Conservation (phyloP, 257 asterid genomes). For the Petrea volubilis region DNA sequence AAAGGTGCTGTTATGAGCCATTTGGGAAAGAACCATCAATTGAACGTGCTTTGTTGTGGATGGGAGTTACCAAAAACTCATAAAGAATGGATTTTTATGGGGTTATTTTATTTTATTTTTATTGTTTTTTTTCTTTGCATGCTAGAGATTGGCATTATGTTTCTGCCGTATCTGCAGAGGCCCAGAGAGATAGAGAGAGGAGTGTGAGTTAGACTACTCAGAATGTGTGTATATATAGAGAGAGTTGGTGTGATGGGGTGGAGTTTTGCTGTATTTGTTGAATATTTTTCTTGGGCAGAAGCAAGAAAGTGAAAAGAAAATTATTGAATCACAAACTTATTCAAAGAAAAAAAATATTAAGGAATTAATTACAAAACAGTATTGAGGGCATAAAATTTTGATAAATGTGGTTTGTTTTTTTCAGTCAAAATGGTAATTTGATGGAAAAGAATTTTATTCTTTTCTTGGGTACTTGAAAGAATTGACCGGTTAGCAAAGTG, state of each 20-base stretch:
- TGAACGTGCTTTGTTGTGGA: constrained; percentile 26
- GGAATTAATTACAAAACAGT: not conserved
- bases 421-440: constrained; percentile 19
- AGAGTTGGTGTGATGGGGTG: not conserved
- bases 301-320: not conserved
- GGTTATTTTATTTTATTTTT: not conserved
- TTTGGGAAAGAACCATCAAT: constrained; percentile 32
- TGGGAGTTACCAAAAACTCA: constrained; percentile 24
- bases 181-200: constrained; percentile 19
- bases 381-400: not conserved
- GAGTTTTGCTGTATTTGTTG: too few relatives aligned
- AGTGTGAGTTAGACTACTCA: constrained; percentile 23
- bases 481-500: constrained; percentile 22
- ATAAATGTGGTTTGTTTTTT: not conserved
- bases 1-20: constrained; percentile 46
- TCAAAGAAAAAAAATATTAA: not conserved
- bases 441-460: not conserved
- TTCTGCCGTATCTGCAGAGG: constrained; percentile 34
- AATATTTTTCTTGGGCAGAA: constrained; percentile 3
- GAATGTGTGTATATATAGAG: constrained; percentile 19
- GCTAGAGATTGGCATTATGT: constrained; percentile 28
- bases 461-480: not conserved
- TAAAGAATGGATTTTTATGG: constrained; percentile 32
- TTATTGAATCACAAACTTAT: not conserved
- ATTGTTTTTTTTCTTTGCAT: constrained; percentile 36